A percentile compares a stretch with the other conserved stretches of the same genome.
Conservation (phyloP, 2,329 filamentous ascomycete genomes). For the Eutypa lata region DNA sequence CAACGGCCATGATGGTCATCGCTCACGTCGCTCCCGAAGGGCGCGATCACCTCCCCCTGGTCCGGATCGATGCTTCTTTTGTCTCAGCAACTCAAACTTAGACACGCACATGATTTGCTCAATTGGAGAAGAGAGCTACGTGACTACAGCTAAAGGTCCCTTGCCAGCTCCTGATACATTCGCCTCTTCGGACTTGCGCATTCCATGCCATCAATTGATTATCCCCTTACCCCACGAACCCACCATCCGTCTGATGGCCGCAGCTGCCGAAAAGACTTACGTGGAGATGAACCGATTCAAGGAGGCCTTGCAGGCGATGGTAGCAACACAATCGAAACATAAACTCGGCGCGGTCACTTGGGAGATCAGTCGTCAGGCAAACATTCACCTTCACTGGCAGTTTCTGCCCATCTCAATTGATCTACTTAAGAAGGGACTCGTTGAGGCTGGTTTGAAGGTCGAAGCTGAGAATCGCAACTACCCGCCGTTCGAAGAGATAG, state of each 20-base stretch:
- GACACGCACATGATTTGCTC: constrained; percentile 86
- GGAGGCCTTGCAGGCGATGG: constrained; percentile 73
- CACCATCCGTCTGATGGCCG: constrained; percentile 66
- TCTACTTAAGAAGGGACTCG: constrained; percentile 67
- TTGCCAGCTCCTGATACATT: constrained; percentile 72
- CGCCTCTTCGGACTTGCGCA: constrained; percentile 59
- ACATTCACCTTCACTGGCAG: constrained; percentile 93
- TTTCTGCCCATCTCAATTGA: constrained; percentile 73
- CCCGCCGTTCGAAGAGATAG: constrained; percentile 46
- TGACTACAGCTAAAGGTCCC: constrained; percentile 90
- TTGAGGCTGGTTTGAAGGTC: constrained; percentile 85
- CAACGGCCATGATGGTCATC: constrained; percentile 41
- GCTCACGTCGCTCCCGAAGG: constrained; percentile 42
- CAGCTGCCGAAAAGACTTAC: constrained; percentile 60
- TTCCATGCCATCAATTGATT: constrained; percentile 85
- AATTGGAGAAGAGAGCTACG: constrained; percentile 81
- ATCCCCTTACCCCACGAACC: constrained; percentile 82
- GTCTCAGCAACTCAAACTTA: constrained; percentile 80
- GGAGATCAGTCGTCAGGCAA: constrained; percentile 79
- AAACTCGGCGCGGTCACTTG: constrained; percentile 82
- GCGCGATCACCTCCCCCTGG: constrained; percentile 58
- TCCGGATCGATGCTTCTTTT: constrained; percentile 90
- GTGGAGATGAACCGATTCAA: constrained; percentile 83
- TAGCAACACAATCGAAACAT: constrained; percentile 51
- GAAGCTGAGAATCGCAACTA: constrained; percentile 73